A percentile compares a stretch with the other conserved stretches of the same genome.
Conservation (phyloP, 108 stramenopile genomes). For the Fragilariopsis cylindrus region DNA sequence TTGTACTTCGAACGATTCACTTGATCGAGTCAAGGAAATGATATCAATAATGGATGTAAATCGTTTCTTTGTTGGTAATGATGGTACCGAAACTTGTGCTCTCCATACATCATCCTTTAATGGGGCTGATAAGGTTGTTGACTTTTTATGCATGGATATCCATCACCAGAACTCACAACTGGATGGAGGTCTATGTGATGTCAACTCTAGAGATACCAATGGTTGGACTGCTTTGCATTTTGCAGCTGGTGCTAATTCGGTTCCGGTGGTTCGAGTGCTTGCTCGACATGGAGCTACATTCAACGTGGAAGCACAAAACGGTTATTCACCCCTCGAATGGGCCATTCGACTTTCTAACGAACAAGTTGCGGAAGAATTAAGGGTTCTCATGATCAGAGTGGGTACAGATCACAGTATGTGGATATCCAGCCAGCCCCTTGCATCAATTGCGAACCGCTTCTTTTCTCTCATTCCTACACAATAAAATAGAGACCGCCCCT, state of each 20-base stretch:
- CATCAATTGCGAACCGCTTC: slow-evolving; percentile 47
- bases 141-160: slow-evolving; percentile 64
- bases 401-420: slow-evolving; percentile 36
- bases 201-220: slow-evolving; percentile 64
- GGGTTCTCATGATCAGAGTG: slow-evolving; percentile 36
- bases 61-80: slow-evolving; percentile 62
- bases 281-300: slow-evolving; percentile 64
- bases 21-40: slow-evolving; percentile 64
- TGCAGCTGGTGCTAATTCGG: slow-evolving; percentile 67
- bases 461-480: slow-evolving; percentile 50
- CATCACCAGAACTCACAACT: slow-evolving; percentile 34
- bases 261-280: slow-evolving; percentile 47
- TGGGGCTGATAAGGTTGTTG: slow-evolving; percentile 57
- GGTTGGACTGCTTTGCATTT: slow-evolving; percentile 84
- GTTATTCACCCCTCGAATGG: slow-evolving; percentile 82
- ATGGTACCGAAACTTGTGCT: slow-evolving; percentile 79
- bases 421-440: slow-evolving; percentile 51
- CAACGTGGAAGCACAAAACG: slow-evolving; percentile 74
- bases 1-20: slow-evolving; percentile 60
- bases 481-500: background rate
- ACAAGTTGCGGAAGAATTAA: slow-evolving; percentile 60
- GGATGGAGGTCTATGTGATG: slow-evolving; percentile 71
- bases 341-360: slow-evolving; percentile 67
- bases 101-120: slow-evolving; percentile 78
- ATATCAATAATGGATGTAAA: slow-evolving; percentile 69